Base-by-base conservation (phyloP, 1,284 basidiomycete species). In the Microbotryum scabiosae region DNA sequence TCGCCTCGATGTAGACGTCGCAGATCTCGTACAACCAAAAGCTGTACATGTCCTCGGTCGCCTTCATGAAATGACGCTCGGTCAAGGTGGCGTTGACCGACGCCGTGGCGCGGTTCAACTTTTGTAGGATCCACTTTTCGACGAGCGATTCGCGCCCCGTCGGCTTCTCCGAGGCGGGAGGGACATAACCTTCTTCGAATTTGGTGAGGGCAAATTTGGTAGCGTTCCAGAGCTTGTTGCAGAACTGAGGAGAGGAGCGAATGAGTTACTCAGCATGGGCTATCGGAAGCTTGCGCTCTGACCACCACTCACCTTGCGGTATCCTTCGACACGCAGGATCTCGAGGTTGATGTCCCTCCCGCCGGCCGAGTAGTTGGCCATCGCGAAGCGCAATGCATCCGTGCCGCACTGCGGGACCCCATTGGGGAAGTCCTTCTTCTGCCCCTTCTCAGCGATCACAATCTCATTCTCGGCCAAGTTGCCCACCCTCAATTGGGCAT, bases 161-260 rank as follows among this genome's bases (percentile, higher is more conserved):
- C 1, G 86, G 88, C 87, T 87, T 84, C 23, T 83, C 78, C 18
- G 81, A 79, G 2, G 83, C 78, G 64, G 83, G 79, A 30, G 92
- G 90, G 28, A 86, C 82, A 72, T 94, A 97, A 43, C 80, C 76
- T 57, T 84, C 84, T 65, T 91, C 91, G 45, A 97, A 79, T 78
- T 93, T 93, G 75, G 94, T 83, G 85, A 97, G 90, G 30, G 92
- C 94, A 72, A 99, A 98, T 76, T 94, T 94, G 61, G 93, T 98
- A 1, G 96, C 96, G 75, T 99, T 98, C 83, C 96, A 98, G 32
- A 99, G 85, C 80, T 98, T 98, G 81, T 99, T 98, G 80, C 96
- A 98, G 81, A 97, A 96, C 77, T 67, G 51, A n/a, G 4, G 4
- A n/a, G 21, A 12, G 18, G 26, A 21, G n/a, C 32, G 41, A 28